Percentiles rank a stretch among this genome's conserved stretches.
Evolutionary conservation across 805 yeast species (phyloP).

Genomic region (Saccharomycopsis vini): DNA sequence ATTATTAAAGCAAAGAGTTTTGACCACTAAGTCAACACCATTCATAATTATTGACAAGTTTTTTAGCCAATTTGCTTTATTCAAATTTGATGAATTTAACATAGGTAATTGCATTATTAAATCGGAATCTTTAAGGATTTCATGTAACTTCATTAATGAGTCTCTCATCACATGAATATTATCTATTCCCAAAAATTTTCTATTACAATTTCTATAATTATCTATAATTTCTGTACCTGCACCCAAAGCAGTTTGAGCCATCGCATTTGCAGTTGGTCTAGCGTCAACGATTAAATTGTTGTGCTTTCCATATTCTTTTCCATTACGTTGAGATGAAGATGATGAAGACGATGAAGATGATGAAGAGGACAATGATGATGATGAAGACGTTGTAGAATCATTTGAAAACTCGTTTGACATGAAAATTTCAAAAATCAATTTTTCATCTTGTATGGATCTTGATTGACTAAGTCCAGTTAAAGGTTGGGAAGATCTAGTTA

Average conservation of each 20-base stretch:
- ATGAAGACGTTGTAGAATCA: constrained; percentile 14
- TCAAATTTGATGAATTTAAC: constrained; percentile 43
- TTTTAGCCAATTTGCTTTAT: constrained; percentile 72
- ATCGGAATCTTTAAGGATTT: constrained; percentile 62
- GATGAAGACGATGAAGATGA: neutral
- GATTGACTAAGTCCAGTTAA: constrained; percentile 82
- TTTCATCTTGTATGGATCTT: constrained; percentile 88
- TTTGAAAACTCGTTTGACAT: constrained; percentile 37
- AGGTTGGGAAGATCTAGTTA: constrained; percentile 89
- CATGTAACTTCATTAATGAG: constrained; percentile 53
- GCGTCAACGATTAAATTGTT: constrained; percentile 79
- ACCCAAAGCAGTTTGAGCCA: constrained; percentile 94
- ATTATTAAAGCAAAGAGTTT: constrained; percentile 73
- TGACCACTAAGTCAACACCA: constrained; percentile 68
- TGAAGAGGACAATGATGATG: neutral
- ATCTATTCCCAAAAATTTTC: constrained; percentile 82
- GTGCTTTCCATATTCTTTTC: constrained; percentile 26
- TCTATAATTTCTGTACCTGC: constrained; percentile 97
- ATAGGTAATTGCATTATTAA: constrained; percentile 38
- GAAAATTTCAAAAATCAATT: constrained; percentile 65
- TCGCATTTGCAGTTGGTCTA: constrained; percentile 87
- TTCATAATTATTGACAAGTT: constrained; percentile 59
- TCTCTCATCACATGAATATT: constrained; percentile 95
- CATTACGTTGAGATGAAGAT: neutral
- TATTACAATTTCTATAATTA: constrained; percentile 57